Evolutionary conservation across 139 green algal genomes (phyloP).

Genomic region (Closterium sp.): DNA sequence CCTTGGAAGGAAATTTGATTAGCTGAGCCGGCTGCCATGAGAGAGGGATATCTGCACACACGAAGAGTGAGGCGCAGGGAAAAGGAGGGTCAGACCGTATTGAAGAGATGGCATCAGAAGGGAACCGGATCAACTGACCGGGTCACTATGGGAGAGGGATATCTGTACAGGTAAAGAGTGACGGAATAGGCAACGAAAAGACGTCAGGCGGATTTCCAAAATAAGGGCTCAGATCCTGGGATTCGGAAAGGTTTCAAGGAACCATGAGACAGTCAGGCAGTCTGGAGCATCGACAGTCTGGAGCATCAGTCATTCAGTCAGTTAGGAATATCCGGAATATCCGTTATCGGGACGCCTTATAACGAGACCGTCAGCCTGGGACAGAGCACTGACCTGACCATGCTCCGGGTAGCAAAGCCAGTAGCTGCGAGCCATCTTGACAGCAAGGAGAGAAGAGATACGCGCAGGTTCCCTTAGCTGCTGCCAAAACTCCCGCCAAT

Average conservation of each 20-base stretch:
- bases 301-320: too few species aligned
- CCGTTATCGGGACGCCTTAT: too few species aligned
- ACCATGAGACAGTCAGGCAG: too few species aligned
- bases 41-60: background rate
- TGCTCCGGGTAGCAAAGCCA: too few species aligned
- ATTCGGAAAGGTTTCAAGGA: too few species aligned
- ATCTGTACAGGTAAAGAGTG: background rate
- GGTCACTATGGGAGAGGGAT: background rate
- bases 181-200: background rate
- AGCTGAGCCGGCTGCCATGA: background rate
- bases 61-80: background rate
- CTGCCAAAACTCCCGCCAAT: background rate
- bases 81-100: too few species aligned
- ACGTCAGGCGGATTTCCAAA: too few species aligned
- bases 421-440: background rate
- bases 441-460: background rate
- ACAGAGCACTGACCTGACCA: too few species aligned
- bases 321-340: too few species aligned
- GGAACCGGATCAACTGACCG: background rate
- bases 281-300: too few species aligned
- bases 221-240: too few species aligned
- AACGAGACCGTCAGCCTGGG: too few species aligned
- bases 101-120: background rate
- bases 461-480: background rate
- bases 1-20: background rate